phyloP scores from a whole-genome alignment of 371 early-diverging fungal genomes.

The Mortierella sp. region DNA sequence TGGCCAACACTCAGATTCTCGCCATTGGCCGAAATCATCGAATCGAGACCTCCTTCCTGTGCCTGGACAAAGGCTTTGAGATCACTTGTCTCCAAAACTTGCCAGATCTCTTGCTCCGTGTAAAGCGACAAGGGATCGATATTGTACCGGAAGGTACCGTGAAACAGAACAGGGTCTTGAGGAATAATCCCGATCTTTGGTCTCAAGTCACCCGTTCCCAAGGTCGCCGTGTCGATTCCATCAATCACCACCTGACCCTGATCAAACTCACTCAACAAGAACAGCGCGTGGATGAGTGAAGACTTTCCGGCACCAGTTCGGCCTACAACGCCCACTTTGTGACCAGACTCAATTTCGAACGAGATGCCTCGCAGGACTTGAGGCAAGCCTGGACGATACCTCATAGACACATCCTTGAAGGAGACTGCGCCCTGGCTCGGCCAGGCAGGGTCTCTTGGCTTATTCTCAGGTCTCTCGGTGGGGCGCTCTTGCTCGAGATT shows the following conservation, averaged over 20 bases:
- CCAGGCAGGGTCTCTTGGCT: conserved; percentile 60
- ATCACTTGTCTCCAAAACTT: conserved; percentile 62
- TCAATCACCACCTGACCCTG: conserved; percentile 74
- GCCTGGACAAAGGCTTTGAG: conserved; percentile 59
- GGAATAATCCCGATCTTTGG: conserved; percentile 91
- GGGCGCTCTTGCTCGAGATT: conserved; percentile 48
- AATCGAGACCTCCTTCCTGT: conserved; percentile 59
- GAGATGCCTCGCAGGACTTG: conserved; percentile 67
- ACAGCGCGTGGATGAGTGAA: conserved; percentile 86
- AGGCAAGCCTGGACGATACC: conserved; percentile 66
- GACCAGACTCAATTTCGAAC: conserved; percentile 69
- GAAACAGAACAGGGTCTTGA: conserved; percentile 95
- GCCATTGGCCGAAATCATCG: conserved; percentile 56
- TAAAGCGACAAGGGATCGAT: conserved; percentile 73
- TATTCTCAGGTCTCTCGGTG: conserved; percentile 53
- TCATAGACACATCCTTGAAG: conserved; percentile 65
- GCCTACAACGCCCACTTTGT: conserved; percentile 92
- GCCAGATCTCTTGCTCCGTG: conserved; percentile 69
- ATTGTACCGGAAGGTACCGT: conserved; percentile 71
- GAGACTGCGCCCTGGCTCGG: conserved; percentile 66
- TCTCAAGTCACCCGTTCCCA: conserved; percentile 84
- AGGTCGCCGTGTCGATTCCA: conserved; percentile 81
- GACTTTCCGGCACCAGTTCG: conserved; percentile 96
- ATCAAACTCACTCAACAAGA: conserved; percentile 91
- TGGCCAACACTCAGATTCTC: conserved; percentile 72